Base-by-base conservation (phyloP, 495 filamentous ascomycete species). In the Thozetella sp. region DNA sequence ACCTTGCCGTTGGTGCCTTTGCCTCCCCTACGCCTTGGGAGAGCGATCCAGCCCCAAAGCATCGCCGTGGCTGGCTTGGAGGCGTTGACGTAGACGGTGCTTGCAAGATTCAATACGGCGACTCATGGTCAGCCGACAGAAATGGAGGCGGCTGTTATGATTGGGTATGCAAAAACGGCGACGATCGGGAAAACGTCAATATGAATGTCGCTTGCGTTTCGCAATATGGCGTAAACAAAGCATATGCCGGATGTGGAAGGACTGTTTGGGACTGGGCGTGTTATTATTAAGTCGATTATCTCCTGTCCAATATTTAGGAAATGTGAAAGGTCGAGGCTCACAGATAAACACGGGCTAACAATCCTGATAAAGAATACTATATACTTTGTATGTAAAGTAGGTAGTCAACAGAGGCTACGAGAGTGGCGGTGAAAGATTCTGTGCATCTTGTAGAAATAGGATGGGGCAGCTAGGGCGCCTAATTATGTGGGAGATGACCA, bases 151-250 rank as follows among this genome's bases (percentile, higher is more conserved):
- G 9, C 15, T 52, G 50, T 22, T 13, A 22, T 22, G 50, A 25
- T 25, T 52, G 50, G 50, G 4, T 12, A 52, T 52, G 50, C 22
- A 22, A 52, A 10, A 52, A 22, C 50, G 15, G 20, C 25, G 50
- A 25, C 25, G 3, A 13, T 15, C 12, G 4, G 50, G 22, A 13
- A 23, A 52, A 15, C 25, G 22, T 52, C 9, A 52, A 52, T 22
- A 52, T 52, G 50, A 25, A 52, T 22, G 50, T 22, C 50, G 50
- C 50, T 52, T 52, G 50, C 22, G 50, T 23, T 52, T 52, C n/a
- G 50, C 50, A 52, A 22, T 52, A 52, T 22, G 17, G 4, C 50
- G 13, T 23, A 3, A 10, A 12, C 13, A 12, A 11, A 12, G 50
- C 50, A 25, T 52, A 25, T 4, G 50, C 50, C 25, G 10, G 15